phyloP scores from a whole-genome alignment of 2,329 filamentous ascomycete species.

The Calonectria hawksworthii region DNA sequence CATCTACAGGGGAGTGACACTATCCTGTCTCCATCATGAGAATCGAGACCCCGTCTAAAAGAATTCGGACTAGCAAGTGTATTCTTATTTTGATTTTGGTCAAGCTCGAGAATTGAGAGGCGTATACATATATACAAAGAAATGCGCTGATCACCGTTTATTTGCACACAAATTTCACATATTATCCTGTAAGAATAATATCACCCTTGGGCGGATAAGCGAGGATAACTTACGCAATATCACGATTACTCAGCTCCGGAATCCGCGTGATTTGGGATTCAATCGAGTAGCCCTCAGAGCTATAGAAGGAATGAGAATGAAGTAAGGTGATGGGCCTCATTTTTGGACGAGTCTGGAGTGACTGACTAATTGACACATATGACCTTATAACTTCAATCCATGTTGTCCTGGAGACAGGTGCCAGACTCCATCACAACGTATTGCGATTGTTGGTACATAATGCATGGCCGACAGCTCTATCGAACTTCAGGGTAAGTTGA shows the following conservation, averaged over 20 bases:
- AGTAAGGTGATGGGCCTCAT: not conserved
- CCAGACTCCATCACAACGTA: not conserved
- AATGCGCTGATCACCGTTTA: not conserved
- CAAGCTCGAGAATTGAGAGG: not conserved
- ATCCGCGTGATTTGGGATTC: not conserved
- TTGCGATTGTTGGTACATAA: not conserved
- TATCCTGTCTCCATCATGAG: not conserved
- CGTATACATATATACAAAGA: not conserved
- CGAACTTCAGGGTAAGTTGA: not conserved
- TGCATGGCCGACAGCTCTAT: not conserved
- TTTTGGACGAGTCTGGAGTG: not conserved
- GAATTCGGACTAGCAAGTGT: not conserved
- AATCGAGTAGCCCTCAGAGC: not conserved
- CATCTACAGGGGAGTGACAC: not conserved
- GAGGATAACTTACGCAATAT: not conserved
- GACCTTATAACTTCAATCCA: not conserved
- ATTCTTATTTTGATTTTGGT: not conserved
- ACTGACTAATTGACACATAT: not conserved
- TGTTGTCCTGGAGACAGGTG: not conserved
- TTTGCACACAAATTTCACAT: not conserved
- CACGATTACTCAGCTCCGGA: not conserved
- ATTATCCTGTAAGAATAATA: not conserved
- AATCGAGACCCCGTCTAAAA: not conserved
- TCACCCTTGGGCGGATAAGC: not conserved
- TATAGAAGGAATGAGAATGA: not conserved